A percentile compares a stretch with the other conserved stretches of the same genome.
Evolutionary conservation across 768 basidiomycete species (phyloP).

Genomic region (Suillus clintonianus): DNA sequence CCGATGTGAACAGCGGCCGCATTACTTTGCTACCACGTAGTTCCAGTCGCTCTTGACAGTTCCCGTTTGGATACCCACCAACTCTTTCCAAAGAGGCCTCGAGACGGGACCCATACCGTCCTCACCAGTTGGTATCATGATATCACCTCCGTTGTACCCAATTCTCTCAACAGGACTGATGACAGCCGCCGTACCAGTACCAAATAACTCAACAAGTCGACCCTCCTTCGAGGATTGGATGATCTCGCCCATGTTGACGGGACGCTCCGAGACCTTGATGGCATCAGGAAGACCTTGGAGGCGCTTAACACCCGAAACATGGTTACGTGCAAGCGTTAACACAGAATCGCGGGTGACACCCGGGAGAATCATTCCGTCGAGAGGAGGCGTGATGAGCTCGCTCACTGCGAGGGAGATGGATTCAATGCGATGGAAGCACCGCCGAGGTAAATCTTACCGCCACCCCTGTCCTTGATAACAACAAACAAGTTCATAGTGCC

Average conservation of each 20-base stretch:
- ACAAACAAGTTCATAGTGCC: slow-evolving; percentile 95
- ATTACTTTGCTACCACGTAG: slow-evolving; percentile 44
- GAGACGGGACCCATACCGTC: slow-evolving; percentile 78
- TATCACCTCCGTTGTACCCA: slow-evolving; percentile 57
- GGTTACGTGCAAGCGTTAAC: slow-evolving; percentile 53
- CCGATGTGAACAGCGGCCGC: not conserved
- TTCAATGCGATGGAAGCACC: not conserved
- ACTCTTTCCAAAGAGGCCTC: slow-evolving; percentile 47
- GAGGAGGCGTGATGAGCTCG: slow-evolving; percentile 66
- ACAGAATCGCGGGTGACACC: slow-evolving; percentile 65
- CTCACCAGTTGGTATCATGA: slow-evolving; percentile 53
- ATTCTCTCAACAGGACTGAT: slow-evolving; percentile 53
- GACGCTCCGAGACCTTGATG: slow-evolving; percentile 64
- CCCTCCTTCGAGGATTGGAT: slow-evolving; percentile 47
- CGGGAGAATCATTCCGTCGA: slow-evolving; percentile 66
- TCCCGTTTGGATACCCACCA: slow-evolving; percentile 73
- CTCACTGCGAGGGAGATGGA: slow-evolving; percentile 28
- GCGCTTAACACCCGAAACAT: slow-evolving; percentile 47
- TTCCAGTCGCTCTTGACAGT: slow-evolving; percentile 79
- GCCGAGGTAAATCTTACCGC: slow-evolving; percentile 41
- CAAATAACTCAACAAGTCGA: slow-evolving; percentile 52
- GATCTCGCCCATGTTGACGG: slow-evolving; percentile 77
- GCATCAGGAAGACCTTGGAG: slow-evolving; percentile 57
- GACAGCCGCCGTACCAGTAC: slow-evolving; percentile 56
- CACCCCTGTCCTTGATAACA: slow-evolving; percentile 70